Percentiles rank a stretch among this genome's conserved stretches.
These are phyloP conservation scores for Boechera stricta DNA, from an alignment of 345 rosid genomes.

Conservation along the genomic window DNA sequence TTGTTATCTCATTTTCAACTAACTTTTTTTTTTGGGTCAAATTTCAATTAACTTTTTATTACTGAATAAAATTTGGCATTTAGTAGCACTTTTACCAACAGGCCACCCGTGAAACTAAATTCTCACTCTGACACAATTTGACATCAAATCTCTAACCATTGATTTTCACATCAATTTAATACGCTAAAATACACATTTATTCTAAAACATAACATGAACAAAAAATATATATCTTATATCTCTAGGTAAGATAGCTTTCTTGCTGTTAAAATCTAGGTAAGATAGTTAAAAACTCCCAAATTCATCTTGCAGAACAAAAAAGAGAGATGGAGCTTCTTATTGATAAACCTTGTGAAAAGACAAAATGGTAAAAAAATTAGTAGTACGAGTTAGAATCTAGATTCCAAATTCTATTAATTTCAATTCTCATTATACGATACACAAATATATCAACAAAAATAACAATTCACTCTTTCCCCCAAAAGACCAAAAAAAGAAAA, in stretches of 20 bases:
- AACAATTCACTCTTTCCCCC: background rate
- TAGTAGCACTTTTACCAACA: constrained; percentile 39
- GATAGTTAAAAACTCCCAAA: no score
- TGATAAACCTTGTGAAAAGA: background rate
- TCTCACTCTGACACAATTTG: constrained; percentile 20
- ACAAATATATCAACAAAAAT: constrained; percentile 19
- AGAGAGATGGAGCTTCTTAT: no score
- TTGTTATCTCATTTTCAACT: background rate
- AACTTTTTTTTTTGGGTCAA: no score
- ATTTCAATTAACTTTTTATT: constrained; percentile 1
- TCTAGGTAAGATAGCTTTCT: no score
- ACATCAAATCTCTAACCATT: background rate
- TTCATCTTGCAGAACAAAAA: background rate
- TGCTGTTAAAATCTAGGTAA: no score
- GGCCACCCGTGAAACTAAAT: constrained; percentile 41
- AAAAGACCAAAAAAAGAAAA: background rate
- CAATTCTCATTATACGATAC: background rate
- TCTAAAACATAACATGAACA: background rate
- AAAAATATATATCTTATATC: background rate
- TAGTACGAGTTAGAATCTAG: background rate
- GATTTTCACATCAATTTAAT: constrained; percentile 11
- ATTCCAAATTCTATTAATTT: constrained; percentile 5
- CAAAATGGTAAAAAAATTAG: background rate
- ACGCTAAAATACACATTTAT: constrained; percentile 9
- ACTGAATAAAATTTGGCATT: constrained; percentile 25